Evolutionary conservation across 2,329 filamentous ascomycete genomes (phyloP).

Genomic region (Arachnomyces sp.): DNA sequence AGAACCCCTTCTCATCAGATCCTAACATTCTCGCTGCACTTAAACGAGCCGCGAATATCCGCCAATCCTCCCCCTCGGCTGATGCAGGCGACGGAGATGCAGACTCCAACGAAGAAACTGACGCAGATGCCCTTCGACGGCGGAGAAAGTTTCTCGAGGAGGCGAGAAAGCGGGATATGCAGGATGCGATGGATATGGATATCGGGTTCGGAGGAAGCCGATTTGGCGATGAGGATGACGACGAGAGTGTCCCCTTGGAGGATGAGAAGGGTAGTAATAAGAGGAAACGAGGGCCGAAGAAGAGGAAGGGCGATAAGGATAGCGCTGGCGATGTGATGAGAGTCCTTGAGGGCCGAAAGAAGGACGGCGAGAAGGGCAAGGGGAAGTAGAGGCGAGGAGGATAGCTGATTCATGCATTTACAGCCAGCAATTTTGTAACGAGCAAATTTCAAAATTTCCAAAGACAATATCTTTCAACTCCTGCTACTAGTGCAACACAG

Average conservation of each 20-base stretch:
- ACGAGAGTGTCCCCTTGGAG: slow-evolving; percentile 57
- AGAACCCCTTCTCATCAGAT: slow-evolving; percentile 52
- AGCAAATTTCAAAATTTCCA: too few relatives aligned
- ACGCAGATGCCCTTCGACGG: slow-evolving; percentile 58
- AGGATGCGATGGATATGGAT: slow-evolving; percentile 86
- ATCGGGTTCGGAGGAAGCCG: slow-evolving; percentile 87
- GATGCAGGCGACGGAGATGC: slow-evolving; percentile 34
- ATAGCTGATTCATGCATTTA: slow-evolving; percentile 2
- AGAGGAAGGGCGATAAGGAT: slow-evolving; percentile 49
- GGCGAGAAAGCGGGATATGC: slow-evolving; percentile 49
- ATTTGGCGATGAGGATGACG: slow-evolving; percentile 79
- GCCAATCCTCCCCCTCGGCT: slow-evolving; percentile 37
- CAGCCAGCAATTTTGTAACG: slow-evolving; percentile 10
- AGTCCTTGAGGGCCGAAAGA: slow-evolving; percentile 60
- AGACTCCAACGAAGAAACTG: slow-evolving; percentile 40
- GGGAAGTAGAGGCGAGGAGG: not conserved
- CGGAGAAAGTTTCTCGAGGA: slow-evolving; percentile 65
- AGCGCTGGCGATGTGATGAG: slow-evolving; percentile 71
- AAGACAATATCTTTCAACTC: too few relatives aligned
- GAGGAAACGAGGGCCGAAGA: slow-evolving; percentile 48
- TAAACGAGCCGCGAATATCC: slow-evolving; percentile 67
- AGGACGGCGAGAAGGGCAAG: slow-evolving; percentile 16
- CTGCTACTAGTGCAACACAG: too few relatives aligned
- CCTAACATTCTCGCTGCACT: slow-evolving; percentile 74
- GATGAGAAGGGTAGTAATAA: slow-evolving; percentile 29